A percentile compares a stretch with the other conserved stretches of the same genome.
Evolutionary conservation across 2,329 filamentous ascomycete species (phyloP).

Genomic region (Aurifilum marmelostoma): DNA sequence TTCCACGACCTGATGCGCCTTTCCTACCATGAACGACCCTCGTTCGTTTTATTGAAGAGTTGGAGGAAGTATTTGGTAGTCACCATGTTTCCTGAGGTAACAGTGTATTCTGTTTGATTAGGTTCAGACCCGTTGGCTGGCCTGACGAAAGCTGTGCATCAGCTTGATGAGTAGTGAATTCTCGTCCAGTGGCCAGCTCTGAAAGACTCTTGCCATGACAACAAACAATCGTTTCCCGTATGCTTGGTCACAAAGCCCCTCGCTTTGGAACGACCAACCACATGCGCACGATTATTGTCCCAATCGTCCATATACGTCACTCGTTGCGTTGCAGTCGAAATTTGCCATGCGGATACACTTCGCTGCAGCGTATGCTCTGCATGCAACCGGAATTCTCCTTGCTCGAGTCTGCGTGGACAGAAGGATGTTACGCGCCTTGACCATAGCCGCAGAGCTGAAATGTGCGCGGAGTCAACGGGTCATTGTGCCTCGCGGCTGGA

Average conservation of each 20-base stretch:
- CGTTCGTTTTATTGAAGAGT: neutral
- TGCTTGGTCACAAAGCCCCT: neutral
- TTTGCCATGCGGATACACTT: constrained; percentile 10
- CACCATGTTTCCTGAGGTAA: no score
- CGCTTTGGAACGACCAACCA: constrained; percentile 26
- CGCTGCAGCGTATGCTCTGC: constrained; percentile 26
- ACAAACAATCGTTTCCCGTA: neutral
- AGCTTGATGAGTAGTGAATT: neutral
- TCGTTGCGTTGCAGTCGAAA: constrained; percentile 28
- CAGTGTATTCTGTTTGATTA: no score
- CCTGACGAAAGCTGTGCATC: neutral
- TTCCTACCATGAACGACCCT: neutral
- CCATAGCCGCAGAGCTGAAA: constrained; percentile 6
- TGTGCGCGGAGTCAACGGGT: constrained; percentile 12
- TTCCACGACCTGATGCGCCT: neutral
- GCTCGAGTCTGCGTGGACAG: constrained; percentile 22
- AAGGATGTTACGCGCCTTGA: constrained; percentile 16
- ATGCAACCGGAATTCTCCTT: constrained; percentile 32
- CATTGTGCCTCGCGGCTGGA: constrained; percentile 21
- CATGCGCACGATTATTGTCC: constrained; percentile 30
- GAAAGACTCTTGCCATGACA: neutral
- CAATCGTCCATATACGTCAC: constrained; percentile 31
- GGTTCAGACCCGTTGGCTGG: neutral
- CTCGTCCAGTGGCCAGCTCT: constrained; percentile 5
- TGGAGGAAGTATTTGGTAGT: no score